Percentiles rank a stretch among this genome's conserved stretches.
These are phyloP conservation scores for Lentinula lateritia DNA, from an alignment of 768 basidiomycete species.

Conservation along the genomic window DNA sequence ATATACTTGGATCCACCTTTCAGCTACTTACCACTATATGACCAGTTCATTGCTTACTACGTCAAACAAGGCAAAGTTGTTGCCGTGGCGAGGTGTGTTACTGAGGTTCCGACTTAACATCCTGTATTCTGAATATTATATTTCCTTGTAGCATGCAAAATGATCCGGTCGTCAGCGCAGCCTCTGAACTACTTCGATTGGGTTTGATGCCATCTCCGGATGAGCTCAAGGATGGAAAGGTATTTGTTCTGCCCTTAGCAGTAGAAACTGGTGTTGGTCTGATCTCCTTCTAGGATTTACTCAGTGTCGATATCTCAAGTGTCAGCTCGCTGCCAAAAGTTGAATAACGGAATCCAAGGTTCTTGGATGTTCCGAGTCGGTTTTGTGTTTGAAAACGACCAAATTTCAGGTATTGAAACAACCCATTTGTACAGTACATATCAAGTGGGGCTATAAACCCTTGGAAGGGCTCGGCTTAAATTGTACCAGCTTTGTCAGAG, in stretches of 20 bases:
- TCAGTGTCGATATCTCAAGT: slow-evolving; percentile 32
- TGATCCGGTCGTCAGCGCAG: slow-evolving; percentile 75
- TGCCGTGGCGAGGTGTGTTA: slow-evolving; percentile 56
- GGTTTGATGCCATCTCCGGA: slow-evolving; percentile 75
- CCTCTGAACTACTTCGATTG: slow-evolving; percentile 72
- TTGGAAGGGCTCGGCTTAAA: too few species aligned
- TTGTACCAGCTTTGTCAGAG: too few species aligned
- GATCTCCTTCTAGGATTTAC: slow-evolving; percentile 26
- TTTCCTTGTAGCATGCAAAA: slow-evolving; percentile 58
- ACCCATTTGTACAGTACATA: background rate
- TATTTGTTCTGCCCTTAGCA: slow-evolving; percentile 18
- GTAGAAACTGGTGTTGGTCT: background rate
- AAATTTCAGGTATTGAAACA: background rate
- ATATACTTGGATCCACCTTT: background rate
- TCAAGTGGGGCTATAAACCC: background rate
- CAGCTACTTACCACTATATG: background rate
- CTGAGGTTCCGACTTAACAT: background rate
- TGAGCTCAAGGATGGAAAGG: slow-evolving; percentile 73
- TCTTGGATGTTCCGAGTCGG: too few species aligned
- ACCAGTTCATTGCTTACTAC: slow-evolving; percentile 78
- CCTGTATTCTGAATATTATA: background rate
- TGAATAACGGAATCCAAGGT: background rate
- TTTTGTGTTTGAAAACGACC: background rate
- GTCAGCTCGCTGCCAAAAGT: slow-evolving; percentile 3
- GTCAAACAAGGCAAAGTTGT: slow-evolving; percentile 56